Evolutionary conservation across 345 rosid genomes (phyloP).

Genomic region (Rhizophora mangle): DNA sequence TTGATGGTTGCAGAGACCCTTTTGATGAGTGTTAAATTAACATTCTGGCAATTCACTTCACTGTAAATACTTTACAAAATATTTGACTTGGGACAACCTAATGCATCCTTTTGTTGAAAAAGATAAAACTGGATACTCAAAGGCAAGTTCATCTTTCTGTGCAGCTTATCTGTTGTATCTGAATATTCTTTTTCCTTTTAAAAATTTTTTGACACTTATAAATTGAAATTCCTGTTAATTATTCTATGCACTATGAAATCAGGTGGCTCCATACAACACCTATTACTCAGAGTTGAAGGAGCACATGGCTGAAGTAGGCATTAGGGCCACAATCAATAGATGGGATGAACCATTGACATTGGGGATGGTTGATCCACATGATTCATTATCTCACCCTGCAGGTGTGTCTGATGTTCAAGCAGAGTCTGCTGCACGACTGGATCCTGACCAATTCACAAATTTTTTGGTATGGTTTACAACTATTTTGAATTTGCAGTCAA

Average conservation of each 20-base stretch:
- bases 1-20: neutral
- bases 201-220: no score
- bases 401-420: constrained; percentile 94
- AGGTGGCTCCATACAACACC: constrained; percentile 98
- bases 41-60: neutral
- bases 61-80: neutral
- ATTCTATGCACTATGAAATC: constrained; percentile 1
- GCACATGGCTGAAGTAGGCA: constrained; percentile 83
- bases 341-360: constrained; percentile 89
- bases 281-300: constrained; percentile 85
- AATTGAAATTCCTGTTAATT: neutral
- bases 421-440: constrained; percentile 74
- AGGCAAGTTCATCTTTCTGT: no score
- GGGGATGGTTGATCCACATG: constrained; percentile 93
- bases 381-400: constrained; percentile 94
- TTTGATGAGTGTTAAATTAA: neutral
- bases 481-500: constrained; percentile 5
- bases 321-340: constrained; percentile 68
- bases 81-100: neutral
- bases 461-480: constrained; percentile 61
- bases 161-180: no score
- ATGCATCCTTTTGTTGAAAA: neutral
- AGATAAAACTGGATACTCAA: no score
- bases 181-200: no score
- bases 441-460: constrained; percentile 89